Evolutionary conservation across 495 filamentous ascomycete species (phyloP), one percentile per base, ranked within the genome.

Genomic region (Podospora pseudocomata): DNA sequence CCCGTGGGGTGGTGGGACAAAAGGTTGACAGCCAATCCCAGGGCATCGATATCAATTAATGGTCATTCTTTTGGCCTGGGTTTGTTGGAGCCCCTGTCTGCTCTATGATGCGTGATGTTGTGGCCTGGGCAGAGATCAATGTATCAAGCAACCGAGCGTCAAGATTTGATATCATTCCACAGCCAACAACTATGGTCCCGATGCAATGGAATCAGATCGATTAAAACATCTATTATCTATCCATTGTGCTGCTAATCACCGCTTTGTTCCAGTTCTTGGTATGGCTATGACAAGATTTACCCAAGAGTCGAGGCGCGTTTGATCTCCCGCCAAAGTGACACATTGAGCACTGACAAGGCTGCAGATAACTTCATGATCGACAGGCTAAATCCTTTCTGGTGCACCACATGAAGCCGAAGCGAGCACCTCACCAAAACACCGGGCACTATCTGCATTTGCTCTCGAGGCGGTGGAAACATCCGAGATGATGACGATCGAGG

Each of bases 391-490:
- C 18, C 20, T 5, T 32, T 61, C 34, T 53, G 26, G 26, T 53
- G 26, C 26, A 55, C 58, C 58, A 67, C 27, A 63, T 63, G 61
- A 63, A 67, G 66, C 66, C 34, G 60, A 67, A 56, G 32, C 66
- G 39, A 44, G 19, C 49, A 55, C 39, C 60, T 67, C 53, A 27
- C 61, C 61, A 63, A 11, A 63, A n/a, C 27, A 63, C 30, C 32
- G 34, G 61, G 61, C 19, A 63, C 32, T n/a, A 23, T 44, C 16
- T 32, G 60, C 66, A 5, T 7, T 61, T 59, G 11, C 9, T 20
- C 15, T 18, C 64, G 39, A 65, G 56, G 39, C 20, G 53, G 23
- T 26, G 63, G 26, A 16, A 64, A 64, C 49, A 39, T 18, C 54
- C 18, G 54, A 57, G 54, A 57, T 57, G 54, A 57, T 5, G 54